Evolutionary conservation across 164 flowering plant species (phyloP), one percentile per base, ranked within the genome.

Genomic region (Nelumbo lutea): DNA sequence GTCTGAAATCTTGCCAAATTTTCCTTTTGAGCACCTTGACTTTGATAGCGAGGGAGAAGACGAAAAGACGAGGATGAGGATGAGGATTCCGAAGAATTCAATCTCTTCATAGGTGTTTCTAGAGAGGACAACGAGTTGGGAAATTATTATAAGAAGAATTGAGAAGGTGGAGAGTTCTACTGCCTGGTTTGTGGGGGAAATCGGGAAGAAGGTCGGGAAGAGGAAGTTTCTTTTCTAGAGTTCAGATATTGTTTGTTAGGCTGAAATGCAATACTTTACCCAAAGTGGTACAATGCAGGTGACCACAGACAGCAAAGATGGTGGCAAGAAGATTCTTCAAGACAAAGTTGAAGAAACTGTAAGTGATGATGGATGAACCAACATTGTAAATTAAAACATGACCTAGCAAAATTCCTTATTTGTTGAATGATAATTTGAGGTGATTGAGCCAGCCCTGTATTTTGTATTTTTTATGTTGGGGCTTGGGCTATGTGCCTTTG

Each of bases 111-210:
- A 64, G 72, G 73, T 53, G 3, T 87, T 47, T 84, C 85, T 56
- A 56, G 42, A 7, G 84, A 79, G 64, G 77, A 84, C 64, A 65
- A 9, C 2, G 86, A 79, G 10, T 68, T 90, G 79, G 84, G 76
- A 71, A 70, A 68, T 11, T 86, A 80, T 44, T 91, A 87, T 68
- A 79, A 74, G 79, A 81, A 81, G 70, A 75, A 83, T 60, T 71
- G 61, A 51, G 85, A 75, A 62, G 9, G 63, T 40, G 96, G 97
- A 8, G 88, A 79, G 43, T 90, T 91, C 69, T 70, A 62, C 44
- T 91, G 97, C 64, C 71, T 91, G 77, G 88, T 88, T 58, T 90
- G 96, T 79, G 78, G 84, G 9, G 91, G 77, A 10, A 71, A 65
- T 52, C 80, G 85, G 68, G 73, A 75, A 79, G 84, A 85, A 57